phyloP scores from a whole-genome alignment of 1,284 basidiomycete genomes.

The Moniliophthora roreri region DNA sequence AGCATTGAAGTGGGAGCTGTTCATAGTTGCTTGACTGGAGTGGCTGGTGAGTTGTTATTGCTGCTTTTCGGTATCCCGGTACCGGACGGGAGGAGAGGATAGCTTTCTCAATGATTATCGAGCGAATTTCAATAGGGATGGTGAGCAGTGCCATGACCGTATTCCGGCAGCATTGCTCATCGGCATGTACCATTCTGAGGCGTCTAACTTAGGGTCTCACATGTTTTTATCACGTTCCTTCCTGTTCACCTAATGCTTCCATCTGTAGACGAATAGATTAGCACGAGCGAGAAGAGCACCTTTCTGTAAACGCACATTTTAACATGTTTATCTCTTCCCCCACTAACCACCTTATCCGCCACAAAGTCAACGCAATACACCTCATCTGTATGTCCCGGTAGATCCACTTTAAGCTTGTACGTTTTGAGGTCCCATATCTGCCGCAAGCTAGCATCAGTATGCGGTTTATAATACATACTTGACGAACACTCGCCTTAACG shows the following conservation, averaged over 20 bases:
- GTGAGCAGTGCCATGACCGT: not conserved
- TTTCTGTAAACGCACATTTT: conserved; percentile 57
- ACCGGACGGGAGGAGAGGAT: too few species aligned
- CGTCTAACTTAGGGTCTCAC: not conserved
- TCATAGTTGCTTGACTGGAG: too few species aligned
- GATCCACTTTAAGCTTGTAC: conserved; percentile 89
- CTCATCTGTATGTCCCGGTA: conserved; percentile 96
- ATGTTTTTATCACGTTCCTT: too few species aligned
- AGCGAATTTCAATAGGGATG: too few species aligned
- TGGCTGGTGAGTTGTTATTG: too few species aligned
- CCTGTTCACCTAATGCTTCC: conserved; percentile 38
- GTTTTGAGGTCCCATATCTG: conserved; percentile 96
- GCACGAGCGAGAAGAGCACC: conserved; percentile 1
- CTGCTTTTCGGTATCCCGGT: too few species aligned
- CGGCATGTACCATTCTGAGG: not conserved
- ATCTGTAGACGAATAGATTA: conserved; percentile 21
- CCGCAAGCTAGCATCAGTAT: not conserved
- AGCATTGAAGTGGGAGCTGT: too few species aligned
- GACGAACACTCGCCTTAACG: conserved; percentile 67
- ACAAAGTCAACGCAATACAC: conserved; percentile 99
- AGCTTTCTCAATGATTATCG: too few species aligned
- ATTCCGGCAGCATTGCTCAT: not conserved
- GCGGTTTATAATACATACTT: not conserved
- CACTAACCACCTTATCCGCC: conserved; percentile 96
- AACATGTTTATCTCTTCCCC: conserved; percentile 74